Conservation (phyloP, 495 filamentous ascomycete genomes). For the Tuber indicum region DNA sequence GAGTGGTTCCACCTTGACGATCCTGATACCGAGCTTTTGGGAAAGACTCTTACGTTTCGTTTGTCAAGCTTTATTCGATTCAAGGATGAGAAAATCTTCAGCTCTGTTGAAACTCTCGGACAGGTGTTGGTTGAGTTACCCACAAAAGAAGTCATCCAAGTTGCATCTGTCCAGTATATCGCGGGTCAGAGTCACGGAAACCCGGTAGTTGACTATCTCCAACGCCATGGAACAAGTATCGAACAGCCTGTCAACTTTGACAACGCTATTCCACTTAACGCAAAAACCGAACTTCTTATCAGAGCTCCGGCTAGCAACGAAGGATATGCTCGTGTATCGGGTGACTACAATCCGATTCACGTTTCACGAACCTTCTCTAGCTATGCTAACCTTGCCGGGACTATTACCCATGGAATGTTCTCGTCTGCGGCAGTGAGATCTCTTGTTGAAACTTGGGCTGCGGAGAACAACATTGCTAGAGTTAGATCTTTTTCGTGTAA, state of each 20-base stretch:
- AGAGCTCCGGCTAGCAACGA: slow-evolving; percentile 95
- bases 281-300: slow-evolving; percentile 77
- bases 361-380: slow-evolving; percentile 91
- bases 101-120: slow-evolving; percentile 83
- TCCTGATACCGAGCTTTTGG: slow-evolving; percentile 71
- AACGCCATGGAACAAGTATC: slow-evolving; percentile 84
- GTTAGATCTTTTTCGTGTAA: slow-evolving; percentile 94
- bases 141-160: slow-evolving; percentile 95
- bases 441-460: slow-evolving; percentile 98
- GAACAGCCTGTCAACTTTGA: slow-evolving; percentile 97
- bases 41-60: slow-evolving; percentile 93
- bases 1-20: slow-evolving; percentile 90
- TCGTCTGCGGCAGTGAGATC: slow-evolving; percentile 94
- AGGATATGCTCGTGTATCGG: slow-evolving; percentile 93
- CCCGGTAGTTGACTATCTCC: slow-evolving; percentile 91
- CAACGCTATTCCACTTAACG: slow-evolving; percentile 89
- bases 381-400: slow-evolving; percentile 90
- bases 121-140: slow-evolving; percentile 90
- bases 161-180: slow-evolving; percentile 90
- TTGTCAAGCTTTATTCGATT: slow-evolving; percentile 83
- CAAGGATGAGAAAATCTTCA: slow-evolving; percentile 91
- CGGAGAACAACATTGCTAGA: slow-evolving; percentile 95
- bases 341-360: slow-evolving; percentile 98
- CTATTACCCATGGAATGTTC: slow-evolving; percentile 99
- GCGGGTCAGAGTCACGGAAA: slow-evolving; percentile 87